Conservation (phyloP, 139 green algal species). For the Chlamydomonas applanata region DNA sequence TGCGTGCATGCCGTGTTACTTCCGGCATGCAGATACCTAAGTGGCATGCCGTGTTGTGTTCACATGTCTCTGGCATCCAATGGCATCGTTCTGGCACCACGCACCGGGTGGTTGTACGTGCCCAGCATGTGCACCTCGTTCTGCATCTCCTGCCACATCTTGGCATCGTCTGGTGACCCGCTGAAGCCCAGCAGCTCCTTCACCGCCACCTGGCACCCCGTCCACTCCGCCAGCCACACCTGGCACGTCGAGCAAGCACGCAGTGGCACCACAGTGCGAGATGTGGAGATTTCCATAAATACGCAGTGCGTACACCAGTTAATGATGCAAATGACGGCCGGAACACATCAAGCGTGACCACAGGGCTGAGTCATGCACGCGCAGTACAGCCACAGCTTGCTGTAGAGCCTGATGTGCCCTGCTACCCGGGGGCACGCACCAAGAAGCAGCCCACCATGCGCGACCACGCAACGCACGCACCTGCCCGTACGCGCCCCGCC, state of each 20-base stretch:
- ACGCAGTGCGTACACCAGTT: neutral
- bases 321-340: neutral
- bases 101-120: conserved; percentile 15
- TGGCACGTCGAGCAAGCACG: conserved; percentile 15
- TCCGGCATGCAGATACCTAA: no score
- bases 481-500: conserved; percentile 52
- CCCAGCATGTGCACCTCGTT: conserved; percentile 27
- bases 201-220: conserved; percentile 49
- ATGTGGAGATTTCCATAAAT: neutral
- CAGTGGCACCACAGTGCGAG: no score
- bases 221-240: conserved; percentile 62
- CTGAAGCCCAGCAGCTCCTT: conserved; percentile 52
- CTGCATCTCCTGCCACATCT: conserved; percentile 19
- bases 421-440: no score
- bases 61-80: no score
- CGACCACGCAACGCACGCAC: conserved; percentile 28
- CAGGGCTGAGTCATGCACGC: no score
- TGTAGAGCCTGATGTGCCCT: no score
- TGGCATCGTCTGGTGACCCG: neutral
- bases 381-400: no score
- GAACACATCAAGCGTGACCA: neutral
- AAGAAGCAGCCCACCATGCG: no score
- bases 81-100: no score
- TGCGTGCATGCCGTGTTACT: no score
- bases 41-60: no score